These are phyloP conservation scores for Tylopilus rubrobrunneus DNA, from an alignment of 768 basidiomycete species.

Conservation along the genomic window DNA sequence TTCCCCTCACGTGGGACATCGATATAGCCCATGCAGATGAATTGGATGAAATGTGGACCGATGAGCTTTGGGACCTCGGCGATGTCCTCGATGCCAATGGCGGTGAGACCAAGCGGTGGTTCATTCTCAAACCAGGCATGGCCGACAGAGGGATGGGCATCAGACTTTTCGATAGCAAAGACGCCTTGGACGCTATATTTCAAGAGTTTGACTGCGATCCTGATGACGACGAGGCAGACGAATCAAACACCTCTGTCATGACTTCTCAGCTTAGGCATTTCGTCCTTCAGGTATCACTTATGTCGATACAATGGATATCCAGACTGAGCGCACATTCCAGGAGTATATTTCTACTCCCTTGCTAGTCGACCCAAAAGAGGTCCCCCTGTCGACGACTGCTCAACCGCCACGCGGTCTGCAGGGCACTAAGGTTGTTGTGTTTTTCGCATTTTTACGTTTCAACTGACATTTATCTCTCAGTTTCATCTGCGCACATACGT, in stretches of 20 bases:
- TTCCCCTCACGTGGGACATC: constrained; percentile 78
- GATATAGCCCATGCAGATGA: constrained; percentile 91
- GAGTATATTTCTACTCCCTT: constrained; percentile 82
- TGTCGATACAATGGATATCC: constrained; percentile 2
- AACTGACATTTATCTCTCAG: constrained; percentile 39
- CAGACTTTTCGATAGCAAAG: constrained; percentile 78
- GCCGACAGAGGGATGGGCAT: constrained; percentile 96
- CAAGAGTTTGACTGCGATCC: constrained; percentile 68
- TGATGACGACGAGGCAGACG: constrained; percentile 47
- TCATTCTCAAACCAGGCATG: constrained; percentile 97
- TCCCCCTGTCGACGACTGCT: constrained; percentile 20
- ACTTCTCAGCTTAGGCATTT: constrained; percentile 92
- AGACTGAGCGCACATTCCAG: constrained; percentile 37
- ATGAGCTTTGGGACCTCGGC: constrained; percentile 89
- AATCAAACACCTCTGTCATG: constrained; percentile 52
- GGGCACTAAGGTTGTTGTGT: constrained; percentile 55
- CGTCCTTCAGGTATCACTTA: constrained; percentile 75
- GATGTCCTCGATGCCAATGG: constrained; percentile 46
- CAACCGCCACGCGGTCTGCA: constrained; percentile 25
- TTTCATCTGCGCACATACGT: constrained; percentile 94
- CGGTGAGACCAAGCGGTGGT: constrained; percentile 54
- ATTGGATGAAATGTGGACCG: constrained; percentile 87
- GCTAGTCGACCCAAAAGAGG: constrained; percentile 65
- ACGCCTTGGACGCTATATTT: constrained; percentile 69
- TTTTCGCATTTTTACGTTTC: background rate